These are phyloP conservation scores for Colletotrichum chlorophyti DNA, from an alignment of 2,329 filamentous ascomycete species.

Conservation along the genomic window DNA sequence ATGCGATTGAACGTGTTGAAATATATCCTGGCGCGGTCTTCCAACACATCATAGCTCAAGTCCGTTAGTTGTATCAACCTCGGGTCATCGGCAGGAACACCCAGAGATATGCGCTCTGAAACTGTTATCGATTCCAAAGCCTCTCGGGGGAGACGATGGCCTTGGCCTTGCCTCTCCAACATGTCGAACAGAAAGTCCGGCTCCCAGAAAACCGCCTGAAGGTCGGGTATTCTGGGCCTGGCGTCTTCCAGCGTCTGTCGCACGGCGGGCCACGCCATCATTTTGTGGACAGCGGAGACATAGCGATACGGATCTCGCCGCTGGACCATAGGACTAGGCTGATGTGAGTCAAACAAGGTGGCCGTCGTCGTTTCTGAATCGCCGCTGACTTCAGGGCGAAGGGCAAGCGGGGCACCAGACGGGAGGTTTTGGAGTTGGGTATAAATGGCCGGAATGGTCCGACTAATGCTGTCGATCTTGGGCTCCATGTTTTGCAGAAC, in stretches of 20 bases:
- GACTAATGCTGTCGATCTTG: slow-evolving; percentile 54
- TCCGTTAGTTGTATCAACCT: slow-evolving; percentile 11
- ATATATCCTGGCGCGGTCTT: slow-evolving; percentile 58
- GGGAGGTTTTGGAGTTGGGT: background rate
- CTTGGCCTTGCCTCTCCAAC: slow-evolving; percentile 15
- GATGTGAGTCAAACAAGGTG: slow-evolving; percentile 28
- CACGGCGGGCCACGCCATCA: slow-evolving; percentile 28
- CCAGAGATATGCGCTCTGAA: background rate
- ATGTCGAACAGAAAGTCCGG: slow-evolving; percentile 11
- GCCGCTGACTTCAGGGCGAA: slow-evolving; percentile 1
- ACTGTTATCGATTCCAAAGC: slow-evolving; percentile 8
- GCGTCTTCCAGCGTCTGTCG: slow-evolving; percentile 22
- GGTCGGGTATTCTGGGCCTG: slow-evolving; percentile 7
- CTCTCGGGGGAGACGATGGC: slow-evolving; percentile 4
- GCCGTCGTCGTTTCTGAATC: slow-evolving; percentile 19
- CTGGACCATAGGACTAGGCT: background rate
- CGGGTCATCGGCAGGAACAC: background rate
- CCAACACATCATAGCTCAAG: slow-evolving; percentile 56
- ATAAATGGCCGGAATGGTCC: background rate
- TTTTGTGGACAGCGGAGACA: slow-evolving; percentile 17
- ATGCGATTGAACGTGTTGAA: slow-evolving; percentile 67
- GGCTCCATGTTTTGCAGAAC: slow-evolving; percentile 59
- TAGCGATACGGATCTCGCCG: slow-evolving; percentile 10
- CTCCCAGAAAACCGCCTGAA: slow-evolving; percentile 8
- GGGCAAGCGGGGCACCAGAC: background rate